Evolutionary conservation across 2,329 filamentous ascomycete species (phyloP), one percentile per base, ranked within the genome.

Genomic region (Endocalyx cinctus): DNA sequence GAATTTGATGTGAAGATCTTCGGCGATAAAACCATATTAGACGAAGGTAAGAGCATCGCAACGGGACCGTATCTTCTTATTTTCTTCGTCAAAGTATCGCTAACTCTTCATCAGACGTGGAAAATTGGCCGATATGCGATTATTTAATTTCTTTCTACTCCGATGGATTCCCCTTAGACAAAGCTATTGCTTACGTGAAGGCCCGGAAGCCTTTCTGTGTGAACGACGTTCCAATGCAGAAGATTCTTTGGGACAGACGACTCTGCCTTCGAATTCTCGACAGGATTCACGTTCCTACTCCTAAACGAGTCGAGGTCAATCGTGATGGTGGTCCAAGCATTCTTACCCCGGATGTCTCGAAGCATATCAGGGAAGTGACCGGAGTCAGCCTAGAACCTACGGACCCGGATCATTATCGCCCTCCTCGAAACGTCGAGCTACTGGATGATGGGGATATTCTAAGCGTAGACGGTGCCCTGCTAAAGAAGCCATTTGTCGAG

Each of bases 111-210:
- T 15, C 41, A 77, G 73, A 55, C 31, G 52, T 59, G 20, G 56
- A 58, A 27, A 55, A 59, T 27, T 59, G 56, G 56, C 55, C 55
- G 27, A 58, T 59, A 37, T 73, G 70, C 60, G 92, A 98, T 63
- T 98, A 94, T 52, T 66, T 98, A 35, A 95, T 98, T 52, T 95
- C 89, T 4, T 98, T 98, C 65, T 98, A 97, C 62, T 97, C 90
- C 0, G 90, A 96, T 58, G 92, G 92, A 1, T 98, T 98, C 48
- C 92, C 92, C 0, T 67, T 98, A 29, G 89, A 97, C 46, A 98
- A 98, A 58, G 92, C 94, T 5, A 94, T 98, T 50, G 87, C 88
- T 20, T 98, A 98, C 59, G 87, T 88, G 41, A 87, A 88, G 52
- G 76, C 94, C 10, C 81, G 92, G 35, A 94, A 94, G 55, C 92